Evolutionary conservation across 1,284 basidiomycete species (phyloP), one percentile per base, ranked within the genome.

Genomic region (Phylloporus sp.): DNA sequence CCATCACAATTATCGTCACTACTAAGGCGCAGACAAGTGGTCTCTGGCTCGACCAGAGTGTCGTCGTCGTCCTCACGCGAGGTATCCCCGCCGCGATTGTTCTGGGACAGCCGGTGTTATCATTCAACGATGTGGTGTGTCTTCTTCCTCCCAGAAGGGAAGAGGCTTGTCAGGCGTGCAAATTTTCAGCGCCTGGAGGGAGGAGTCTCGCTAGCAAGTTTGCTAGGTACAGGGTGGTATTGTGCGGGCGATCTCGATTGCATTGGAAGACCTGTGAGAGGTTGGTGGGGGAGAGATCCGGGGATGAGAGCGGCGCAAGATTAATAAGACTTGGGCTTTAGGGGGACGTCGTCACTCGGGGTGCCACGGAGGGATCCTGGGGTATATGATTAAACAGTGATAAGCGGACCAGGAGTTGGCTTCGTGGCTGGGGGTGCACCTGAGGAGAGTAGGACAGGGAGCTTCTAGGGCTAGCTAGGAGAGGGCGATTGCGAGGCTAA

Each of bases 61-160:
- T 84, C 83, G 55, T 87, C 85, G 60, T 88, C 86, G 58, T 88
- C 84, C 19, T 87, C 84, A 19, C 73, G 84, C 20, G 80, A 78
- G 66, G 79, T 77, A 32, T 72, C 82, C 23, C 71, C 75, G 25
- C 77, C 79, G 8, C 73, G 75, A 35, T 76, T 72, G 41, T 78
- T 76, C 52, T 79, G 71, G 52, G 63, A 59, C 71, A 74, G 19
- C 60, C 62, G 5, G 61, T 37, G 14, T 55, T 68, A 12, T 80
- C 81, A 70, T 82, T 84, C 37, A 49, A 35, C 27, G 74, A 68
- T 7, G 78, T 71, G 5, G 79, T 76, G 15, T 90, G 72, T 92
- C 91, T 72, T 92, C 91, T 35, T 93, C 91, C 75, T 93, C 91
- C 77, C 94, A 91, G 4, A 93, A 86, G 10, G 92, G 92, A 35